Evolutionary conservation across 345 rosid species (phyloP).

Genomic region (Brassica rapa): DNA sequence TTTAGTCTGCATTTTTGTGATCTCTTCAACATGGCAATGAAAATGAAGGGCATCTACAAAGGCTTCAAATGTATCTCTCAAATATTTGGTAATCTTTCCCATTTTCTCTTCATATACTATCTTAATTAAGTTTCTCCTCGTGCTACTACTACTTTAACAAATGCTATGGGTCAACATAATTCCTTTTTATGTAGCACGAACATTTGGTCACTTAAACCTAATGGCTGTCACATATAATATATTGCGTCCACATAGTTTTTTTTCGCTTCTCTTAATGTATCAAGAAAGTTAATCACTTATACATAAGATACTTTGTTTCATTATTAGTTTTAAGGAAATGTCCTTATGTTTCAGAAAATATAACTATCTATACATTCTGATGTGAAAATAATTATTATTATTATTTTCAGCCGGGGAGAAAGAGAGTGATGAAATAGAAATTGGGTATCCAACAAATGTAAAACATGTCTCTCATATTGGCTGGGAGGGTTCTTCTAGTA

Average conservation of each 20-base stretch:
- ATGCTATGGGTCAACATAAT: background rate
- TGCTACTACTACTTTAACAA: background rate
- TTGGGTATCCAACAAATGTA: conserved; percentile 94
- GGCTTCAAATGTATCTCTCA: conserved; percentile 85
- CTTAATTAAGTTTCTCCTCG: background rate
- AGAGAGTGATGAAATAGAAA: conserved; percentile 69
- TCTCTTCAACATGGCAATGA: conserved; percentile 57
- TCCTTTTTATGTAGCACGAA: background rate
- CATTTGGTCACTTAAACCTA: background rate
- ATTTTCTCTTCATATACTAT: background rate
- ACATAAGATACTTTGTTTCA: background rate
- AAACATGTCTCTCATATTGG: conserved; percentile 95
- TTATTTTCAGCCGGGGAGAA: conserved; percentile 44
- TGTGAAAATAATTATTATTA: background rate
- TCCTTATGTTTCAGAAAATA: conserved; percentile 3
- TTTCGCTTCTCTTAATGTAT: background rate
- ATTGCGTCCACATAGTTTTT: background rate
- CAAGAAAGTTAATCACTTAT: background rate
- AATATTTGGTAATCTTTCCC: conserved; percentile 62
- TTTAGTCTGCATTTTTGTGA: conserved; percentile 12
- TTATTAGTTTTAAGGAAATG: background rate
- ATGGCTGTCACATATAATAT: background rate
- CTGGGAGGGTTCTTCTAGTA: conserved; percentile 74
- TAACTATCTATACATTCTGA: background rate
- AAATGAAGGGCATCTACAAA: conserved; percentile 62